phyloP scores from a whole-genome alignment of 768 basidiomycete species.

The Naganishia antarctica region DNA sequence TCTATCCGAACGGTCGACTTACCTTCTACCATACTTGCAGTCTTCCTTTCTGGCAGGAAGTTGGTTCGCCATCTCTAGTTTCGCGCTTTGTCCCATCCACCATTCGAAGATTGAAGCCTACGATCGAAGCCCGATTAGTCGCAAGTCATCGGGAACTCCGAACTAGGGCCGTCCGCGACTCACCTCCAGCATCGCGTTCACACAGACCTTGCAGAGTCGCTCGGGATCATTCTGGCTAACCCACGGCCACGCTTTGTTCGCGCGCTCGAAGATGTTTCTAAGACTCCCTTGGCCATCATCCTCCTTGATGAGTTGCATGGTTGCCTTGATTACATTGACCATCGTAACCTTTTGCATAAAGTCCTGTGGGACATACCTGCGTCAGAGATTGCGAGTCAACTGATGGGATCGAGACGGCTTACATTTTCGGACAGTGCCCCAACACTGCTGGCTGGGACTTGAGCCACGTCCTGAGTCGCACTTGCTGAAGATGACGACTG shows the following conservation, averaged over 20 bases:
- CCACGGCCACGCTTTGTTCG: conserved; percentile 21
- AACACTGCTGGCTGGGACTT: too few relatives aligned
- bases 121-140: not conserved
- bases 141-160: not conserved
- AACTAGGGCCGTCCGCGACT: not conserved
- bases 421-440: too few relatives aligned
- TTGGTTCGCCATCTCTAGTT: conserved; percentile 1
- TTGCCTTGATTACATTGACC: conserved; percentile 3
- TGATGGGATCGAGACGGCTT: too few relatives aligned
- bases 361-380: too few relatives aligned
- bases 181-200: conserved; percentile 22
- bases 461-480: not conserved
- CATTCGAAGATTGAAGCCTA: conserved; percentile 28
- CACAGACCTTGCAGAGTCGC: conserved; percentile 22
- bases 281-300: conserved; percentile 6
- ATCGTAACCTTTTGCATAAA: conserved; percentile 1
- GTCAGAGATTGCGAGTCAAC: too few relatives aligned
- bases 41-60: conserved; percentile 22
- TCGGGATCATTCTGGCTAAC: conserved; percentile 4
- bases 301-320: not conserved
- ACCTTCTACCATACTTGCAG: conserved; percentile 27
- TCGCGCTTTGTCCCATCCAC: conserved; percentile 27
- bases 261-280: conserved; percentile 20
- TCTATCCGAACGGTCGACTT: not conserved
- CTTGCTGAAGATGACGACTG: not conserved